Conservation (phyloP, 805 yeast genomes). For the Schizosaccharomyces osmophilus region DNA sequence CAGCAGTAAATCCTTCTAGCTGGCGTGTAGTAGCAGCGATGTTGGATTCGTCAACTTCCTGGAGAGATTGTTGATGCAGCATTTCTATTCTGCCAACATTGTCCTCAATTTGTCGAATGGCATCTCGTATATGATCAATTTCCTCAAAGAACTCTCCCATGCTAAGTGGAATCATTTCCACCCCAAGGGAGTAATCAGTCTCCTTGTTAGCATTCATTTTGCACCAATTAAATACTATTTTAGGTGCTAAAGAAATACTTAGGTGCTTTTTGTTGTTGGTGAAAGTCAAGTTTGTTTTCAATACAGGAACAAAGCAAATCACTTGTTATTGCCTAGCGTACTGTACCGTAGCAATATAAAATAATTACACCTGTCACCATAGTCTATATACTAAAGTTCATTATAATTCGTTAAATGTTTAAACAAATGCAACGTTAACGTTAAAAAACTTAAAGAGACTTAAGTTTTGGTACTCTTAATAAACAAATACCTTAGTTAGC, state of each 20-base stretch:
- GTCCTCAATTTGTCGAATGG: slow-evolving; percentile 44
- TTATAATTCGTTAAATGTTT: no score
- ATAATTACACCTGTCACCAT: no score
- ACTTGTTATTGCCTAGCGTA: no score
- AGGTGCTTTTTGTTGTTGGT: neutral
- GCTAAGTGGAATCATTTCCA: neutral
- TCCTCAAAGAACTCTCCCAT: slow-evolving; percentile 30
- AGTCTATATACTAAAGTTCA: no score
- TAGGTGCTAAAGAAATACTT: neutral
- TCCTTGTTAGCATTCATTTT: neutral
- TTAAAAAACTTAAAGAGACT: no score
- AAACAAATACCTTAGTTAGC: no score
- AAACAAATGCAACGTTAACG: no score
- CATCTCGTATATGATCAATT: slow-evolving; percentile 41
- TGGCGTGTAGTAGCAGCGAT: slow-evolving; percentile 46
- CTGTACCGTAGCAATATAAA: no score
- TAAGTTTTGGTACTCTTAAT: no score
- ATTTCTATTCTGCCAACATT: slow-evolving; percentile 44
- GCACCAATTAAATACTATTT: neutral
- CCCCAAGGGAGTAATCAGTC: neutral
- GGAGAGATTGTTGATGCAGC: slow-evolving; percentile 44
- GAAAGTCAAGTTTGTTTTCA: neutral
- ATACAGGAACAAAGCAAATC: neutral
- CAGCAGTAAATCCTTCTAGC: slow-evolving; percentile 51
- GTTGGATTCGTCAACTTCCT: slow-evolving; percentile 40